Evolutionary conservation across 2,329 filamentous ascomycete genomes (phyloP).

Genomic region (Aspergillus quadricinctus): DNA sequence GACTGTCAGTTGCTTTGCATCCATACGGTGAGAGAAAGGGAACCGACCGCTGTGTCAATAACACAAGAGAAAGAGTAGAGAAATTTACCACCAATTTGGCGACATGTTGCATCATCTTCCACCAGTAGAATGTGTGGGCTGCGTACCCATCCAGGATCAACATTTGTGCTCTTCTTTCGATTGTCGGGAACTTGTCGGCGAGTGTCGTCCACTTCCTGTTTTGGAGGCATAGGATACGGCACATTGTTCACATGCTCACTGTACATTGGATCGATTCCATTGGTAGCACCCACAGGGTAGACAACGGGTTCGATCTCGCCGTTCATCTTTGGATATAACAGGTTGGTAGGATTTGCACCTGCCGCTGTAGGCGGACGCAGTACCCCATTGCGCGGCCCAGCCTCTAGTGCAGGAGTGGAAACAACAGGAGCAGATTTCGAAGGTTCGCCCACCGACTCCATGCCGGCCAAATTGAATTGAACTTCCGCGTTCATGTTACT

Average conservation of each 20-base stretch:
- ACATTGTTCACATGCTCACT: conserved; percentile 93
- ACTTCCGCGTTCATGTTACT: conserved; percentile 63
- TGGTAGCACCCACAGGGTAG: conserved; percentile 84
- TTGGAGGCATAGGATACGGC: conserved; percentile 73
- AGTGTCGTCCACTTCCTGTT: conserved; percentile 50
- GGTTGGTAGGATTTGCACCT: conserved; percentile 44
- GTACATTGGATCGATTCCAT: conserved; percentile 92
- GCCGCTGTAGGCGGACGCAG: conserved; percentile 41
- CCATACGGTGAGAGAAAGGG: not conserved
- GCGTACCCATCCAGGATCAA: conserved; percentile 62
- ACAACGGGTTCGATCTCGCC: conserved; percentile 68
- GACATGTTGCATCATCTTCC: conserved; percentile 69
- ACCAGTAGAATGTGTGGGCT: conserved; percentile 82
- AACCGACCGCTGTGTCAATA: conserved; percentile 59
- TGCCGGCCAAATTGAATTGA: conserved; percentile 58
- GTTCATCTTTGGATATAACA: conserved; percentile 48
- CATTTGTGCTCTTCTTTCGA: conserved; percentile 57
- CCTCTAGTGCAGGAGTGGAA: conserved; percentile 54
- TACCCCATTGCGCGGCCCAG: conserved; percentile 42
- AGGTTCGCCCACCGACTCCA: conserved; percentile 62
- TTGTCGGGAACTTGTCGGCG: conserved; percentile 46
- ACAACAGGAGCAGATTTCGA: conserved; percentile 53
- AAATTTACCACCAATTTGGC: conserved; percentile 64
- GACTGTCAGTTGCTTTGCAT: conserved; percentile 3
- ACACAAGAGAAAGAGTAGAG: conserved; percentile 61